A percentile compares a stretch with the other conserved stretches of the same genome.
These are phyloP conservation scores for Paecilomyces fulvus DNA, from an alignment of 2,329 filamentous ascomycete species.

Conservation along the genomic window DNA sequence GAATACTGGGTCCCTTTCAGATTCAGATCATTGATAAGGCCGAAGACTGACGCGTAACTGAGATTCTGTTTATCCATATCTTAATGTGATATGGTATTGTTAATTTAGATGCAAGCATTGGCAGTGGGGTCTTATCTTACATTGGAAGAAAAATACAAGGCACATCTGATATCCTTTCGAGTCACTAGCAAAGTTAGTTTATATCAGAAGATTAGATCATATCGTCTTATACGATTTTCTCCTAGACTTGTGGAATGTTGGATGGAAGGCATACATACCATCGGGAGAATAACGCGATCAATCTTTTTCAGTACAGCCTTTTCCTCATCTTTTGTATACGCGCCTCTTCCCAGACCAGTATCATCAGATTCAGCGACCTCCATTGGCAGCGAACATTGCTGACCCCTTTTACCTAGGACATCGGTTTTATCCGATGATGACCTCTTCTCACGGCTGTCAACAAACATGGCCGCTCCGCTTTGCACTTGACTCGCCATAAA, in stretches of 20 bases:
- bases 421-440: background rate
- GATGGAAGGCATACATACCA: conserved; percentile 9
- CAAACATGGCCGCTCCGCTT: background rate
- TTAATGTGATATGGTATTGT: conserved; percentile 24
- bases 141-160: conserved; percentile 37
- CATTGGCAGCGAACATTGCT: background rate
- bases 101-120: background rate
- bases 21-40: conserved; percentile 39
- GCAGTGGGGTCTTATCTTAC: conserved; percentile 3
- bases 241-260: background rate
- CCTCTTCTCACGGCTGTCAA: background rate
- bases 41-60: conserved; percentile 38
- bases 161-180: conserved; percentile 27
- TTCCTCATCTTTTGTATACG: conserved; percentile 10
- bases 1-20: conserved; percentile 41
- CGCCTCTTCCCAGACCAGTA: background rate
- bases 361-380: background rate
- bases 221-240: background rate
- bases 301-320: conserved; percentile 13
- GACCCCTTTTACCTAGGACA: background rate
- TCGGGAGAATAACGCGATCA: conserved; percentile 14
- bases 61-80: conserved; percentile 39
- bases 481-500: background rate
- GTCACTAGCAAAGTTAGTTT: background rate
- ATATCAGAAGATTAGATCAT: background rate